Evolutionary conservation across 2,329 filamentous ascomycete genomes (phyloP), one percentile per base, ranked within the genome.

Genomic region (Trichoderma simmonsii): DNA sequence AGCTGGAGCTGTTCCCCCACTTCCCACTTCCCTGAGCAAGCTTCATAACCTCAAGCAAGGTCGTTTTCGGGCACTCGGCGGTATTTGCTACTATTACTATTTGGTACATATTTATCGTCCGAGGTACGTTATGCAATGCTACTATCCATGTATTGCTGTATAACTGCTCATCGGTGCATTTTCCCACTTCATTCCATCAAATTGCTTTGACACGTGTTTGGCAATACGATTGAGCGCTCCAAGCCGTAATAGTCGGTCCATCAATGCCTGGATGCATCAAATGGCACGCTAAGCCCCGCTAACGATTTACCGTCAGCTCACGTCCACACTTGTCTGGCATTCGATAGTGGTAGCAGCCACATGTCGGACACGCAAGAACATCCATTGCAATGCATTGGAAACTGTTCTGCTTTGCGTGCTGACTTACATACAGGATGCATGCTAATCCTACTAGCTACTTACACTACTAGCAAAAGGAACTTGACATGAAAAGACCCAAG

Each of bases 271-370:
- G 24, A 24, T 18, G 54, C 43, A 30, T 54, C 36, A 36, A 69
- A 62, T 24, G 43, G 24, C 56, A 34, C 70, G 64, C 70, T 72
- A 63, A 63, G 66, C 64, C 64, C 70, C 70, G 65, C 70, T 69
- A 62, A 56, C 70, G 56, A 69, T 18, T 51, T 43, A 14, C 70
- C n/a, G 64, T 62, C 63, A 56, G 61, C 61, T 69, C 70, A 70
- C 24, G 24, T 57, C 32, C 14, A 67, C n/a, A 7, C 15, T 6
- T n/a, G 56, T n/a, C 18, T 21, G 48, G 48, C 48, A 24, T 54
- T 24, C 48, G 3, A 54, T 24, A 54, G 11, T n/a, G 4, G 3
- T 3, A 54, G 11, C 21, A 51, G n/a, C 43, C n/a, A 21, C 43
- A 48, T 48, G n/a, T 48, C 43, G 43, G 43, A 48, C 43, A 51